These are phyloP conservation scores for Zizania palustris DNA, from an alignment of 202 grass and related monocot species.

Conservation along the genomic window DNA sequence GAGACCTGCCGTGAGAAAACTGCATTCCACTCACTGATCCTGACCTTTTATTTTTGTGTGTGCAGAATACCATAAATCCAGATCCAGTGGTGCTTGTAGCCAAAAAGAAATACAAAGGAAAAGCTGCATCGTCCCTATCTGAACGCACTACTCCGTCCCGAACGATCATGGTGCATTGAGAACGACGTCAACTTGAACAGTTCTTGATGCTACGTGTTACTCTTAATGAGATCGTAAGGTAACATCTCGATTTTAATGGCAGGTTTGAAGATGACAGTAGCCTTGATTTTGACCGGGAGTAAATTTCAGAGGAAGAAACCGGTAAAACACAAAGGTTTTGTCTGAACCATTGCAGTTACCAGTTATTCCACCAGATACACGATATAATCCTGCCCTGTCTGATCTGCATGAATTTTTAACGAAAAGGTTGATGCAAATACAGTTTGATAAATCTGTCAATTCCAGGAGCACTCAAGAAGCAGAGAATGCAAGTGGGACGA, in stretches of 20 bases:
- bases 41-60: slow-evolving; percentile 16
- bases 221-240: neutral
- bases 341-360: neutral
- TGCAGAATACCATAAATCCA: slow-evolving; percentile 39
- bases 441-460: neutral
- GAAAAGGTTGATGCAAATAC: no score
- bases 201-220: slow-evolving; percentile 38
- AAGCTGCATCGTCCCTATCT: slow-evolving; percentile 47
- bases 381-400: no score
- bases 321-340: neutral
- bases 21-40: slow-evolving; percentile 24
- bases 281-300: neutral
- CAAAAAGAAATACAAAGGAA: slow-evolving; percentile 41
- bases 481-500: neutral
- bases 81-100: slow-evolving; percentile 26
- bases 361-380: no score
- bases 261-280: neutral
- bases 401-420: no score
- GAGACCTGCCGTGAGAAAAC: slow-evolving; percentile 45
- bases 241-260: neutral
- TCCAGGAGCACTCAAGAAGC: slow-evolving; percentile 1
- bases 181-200: slow-evolving; percentile 34
- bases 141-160: slow-evolving; percentile 13
- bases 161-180: slow-evolving; percentile 31
- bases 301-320: neutral